Evolutionary conservation across 345 rosid species (phyloP).

Genomic region (Salix exigua): DNA sequence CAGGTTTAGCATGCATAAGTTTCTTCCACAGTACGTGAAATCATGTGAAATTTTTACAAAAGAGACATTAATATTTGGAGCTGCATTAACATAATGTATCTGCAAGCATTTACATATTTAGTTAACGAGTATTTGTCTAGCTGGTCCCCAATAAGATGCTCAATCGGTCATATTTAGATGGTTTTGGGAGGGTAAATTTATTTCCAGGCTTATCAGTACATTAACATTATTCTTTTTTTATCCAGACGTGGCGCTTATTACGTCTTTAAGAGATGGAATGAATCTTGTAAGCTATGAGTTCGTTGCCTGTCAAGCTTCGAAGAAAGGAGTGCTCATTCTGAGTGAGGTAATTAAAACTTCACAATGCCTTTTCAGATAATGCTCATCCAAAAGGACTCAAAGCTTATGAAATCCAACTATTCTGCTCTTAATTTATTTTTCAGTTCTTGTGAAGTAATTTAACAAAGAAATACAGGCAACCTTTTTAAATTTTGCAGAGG

Average conservation of each 20-base stretch:
- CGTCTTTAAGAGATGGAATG: constrained; percentile 61
- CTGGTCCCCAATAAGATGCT: not conserved
- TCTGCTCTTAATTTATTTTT: not conserved
- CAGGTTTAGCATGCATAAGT: not conserved
- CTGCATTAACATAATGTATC: not conserved
- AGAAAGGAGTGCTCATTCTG: constrained; percentile 60
- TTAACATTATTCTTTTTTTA: not conserved
- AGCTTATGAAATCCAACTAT: not conserved
- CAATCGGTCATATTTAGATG: not conserved
- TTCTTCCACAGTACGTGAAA: not conserved
- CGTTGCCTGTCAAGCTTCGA: constrained; percentile 61
- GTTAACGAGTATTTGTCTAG: not conserved
- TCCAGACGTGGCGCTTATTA: constrained; percentile 58
- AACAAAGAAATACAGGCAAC: too few relatives aligned
- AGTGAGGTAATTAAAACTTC: constrained; percentile 43
- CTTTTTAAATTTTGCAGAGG: not conserved
- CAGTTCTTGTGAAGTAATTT: not conserved
- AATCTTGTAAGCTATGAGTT: constrained; percentile 64
- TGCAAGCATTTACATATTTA: not conserved
- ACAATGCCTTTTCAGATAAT: not conserved
- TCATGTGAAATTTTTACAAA: not conserved
- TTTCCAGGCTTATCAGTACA: not conserved
- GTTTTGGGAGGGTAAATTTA: not conserved
- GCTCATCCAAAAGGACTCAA: not conserved
- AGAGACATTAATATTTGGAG: not conserved